Base-by-base conservation (phyloP, 208 protist genomes). In the Crithidia expoeki region DNA sequence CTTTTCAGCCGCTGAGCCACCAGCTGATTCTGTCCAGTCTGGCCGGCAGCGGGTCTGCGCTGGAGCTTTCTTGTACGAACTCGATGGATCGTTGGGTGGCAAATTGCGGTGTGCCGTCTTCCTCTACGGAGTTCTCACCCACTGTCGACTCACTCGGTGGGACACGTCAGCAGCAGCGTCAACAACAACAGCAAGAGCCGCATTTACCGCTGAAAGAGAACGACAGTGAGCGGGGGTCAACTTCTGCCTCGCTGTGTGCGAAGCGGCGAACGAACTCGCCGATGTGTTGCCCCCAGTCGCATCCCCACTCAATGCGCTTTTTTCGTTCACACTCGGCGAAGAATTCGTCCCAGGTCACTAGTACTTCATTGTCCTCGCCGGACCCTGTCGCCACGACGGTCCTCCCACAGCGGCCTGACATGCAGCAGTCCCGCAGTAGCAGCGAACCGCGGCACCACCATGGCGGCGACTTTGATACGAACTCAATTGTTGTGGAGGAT, bases 151-250 rank as follows among this genome's bases (percentile, higher is more conserved):
- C 59, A 1, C 27, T 38, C 0, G 9, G 40, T 19, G 30, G 11
- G 34, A 4, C 32, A 5, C 42, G 21, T 10, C 59, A 42, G 52
- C 70, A 55, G 52, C 70, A n/a, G n/a, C n/a, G n/a, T n/a, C n/a
- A n/a, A n/a, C n/a, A n/a, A n/a, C n/a, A n/a, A n/a, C n/a, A n/a
- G n/a, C n/a, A n/a, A n/a, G n/a, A n/a, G n/a, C n/a, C 60, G 4
- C 60, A 53, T 38, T 61, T 76, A 44, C 71, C 71, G 19, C 32
- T 76, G 36, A 27, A 53, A 32, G 71, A 76, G 42, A 64, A 44
- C 42, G 58, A 64, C 42, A 64, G 58, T 21, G 58, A 64, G 28
- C 58, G 58, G 5, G 58, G 42, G 2, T 64, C 58, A 17, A 27
- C 34, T 25, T 32, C 42, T 3, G 42, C 42, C 3, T 64, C 58